Evolutionary conservation across 1,139 yeast species (phyloP), one percentile per base, ranked within the genome.

Genomic region (Yamadazyma mexicana): DNA sequence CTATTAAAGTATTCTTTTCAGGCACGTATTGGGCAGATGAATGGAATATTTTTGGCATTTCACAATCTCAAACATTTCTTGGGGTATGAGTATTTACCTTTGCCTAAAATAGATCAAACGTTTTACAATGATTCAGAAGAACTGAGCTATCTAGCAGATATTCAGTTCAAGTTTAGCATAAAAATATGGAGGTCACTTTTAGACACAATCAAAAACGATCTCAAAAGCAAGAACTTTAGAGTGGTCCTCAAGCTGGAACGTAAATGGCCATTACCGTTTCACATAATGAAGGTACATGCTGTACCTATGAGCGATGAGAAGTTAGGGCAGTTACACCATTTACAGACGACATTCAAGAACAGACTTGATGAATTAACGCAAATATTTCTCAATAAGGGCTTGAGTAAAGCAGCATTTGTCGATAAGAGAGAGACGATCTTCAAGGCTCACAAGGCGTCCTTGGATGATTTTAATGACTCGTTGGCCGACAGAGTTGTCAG

Each of bases 11-110:
- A 91, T 56, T 76, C 87, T 10, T 71, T 91, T 48, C 98, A 92
- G 59, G 98, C 97, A 0, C 73, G 97, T 46, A 86, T 92, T 35
- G 98, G 98, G 1, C 82, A 86, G 52, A 92, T 92, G 98, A 97
- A 91, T 60, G 98, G 98, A 5, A 88, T 92, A 4, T 89, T 87
- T 50, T 72, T 92, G 17, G 96, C 96, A 0, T 92, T 84, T 58
- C 98, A 92, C 62, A 92, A 89, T 57, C 75, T 89, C 40, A 74
- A 79, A 31, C 70, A 81, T 33, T 78, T 91, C 55, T 87, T 92
- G 61, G 98, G 98, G 3, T 92, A 89, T 62, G 92, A 89, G 59
- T 92, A 92, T 59, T 61, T 92, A 20, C 92, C 96, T 1, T 63
- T 89, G 36, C 64, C 69, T 4, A 87, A 83, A 29, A 75, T 92